Percentiles rank a stretch among this genome's conserved stretches.
These are phyloP conservation scores for Phytophthora kernoviae DNA, from an alignment of 352 stramenopile species.

Conservation along the genomic window DNA sequence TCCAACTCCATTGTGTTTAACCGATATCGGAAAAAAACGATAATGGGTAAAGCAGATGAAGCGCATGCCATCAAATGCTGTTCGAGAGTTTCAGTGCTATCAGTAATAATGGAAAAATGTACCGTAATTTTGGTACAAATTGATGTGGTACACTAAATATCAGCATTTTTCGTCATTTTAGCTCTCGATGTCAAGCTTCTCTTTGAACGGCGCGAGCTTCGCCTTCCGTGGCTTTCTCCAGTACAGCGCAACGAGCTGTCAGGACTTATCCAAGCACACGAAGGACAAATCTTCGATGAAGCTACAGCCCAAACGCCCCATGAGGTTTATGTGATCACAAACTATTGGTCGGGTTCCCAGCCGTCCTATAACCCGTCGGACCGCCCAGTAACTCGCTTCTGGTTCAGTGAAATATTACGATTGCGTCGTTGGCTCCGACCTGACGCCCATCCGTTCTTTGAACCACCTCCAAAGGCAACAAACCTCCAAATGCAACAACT, in stretches of 20 bases:
- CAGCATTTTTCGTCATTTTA: not conserved
- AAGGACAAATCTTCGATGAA: conserved; percentile 20
- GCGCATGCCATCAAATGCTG: not conserved
- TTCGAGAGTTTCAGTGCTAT: not conserved
- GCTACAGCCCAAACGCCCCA: not conserved
- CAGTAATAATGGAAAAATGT: not conserved
- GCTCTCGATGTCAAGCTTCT: conserved; percentile 23
- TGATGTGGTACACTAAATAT: not conserved
- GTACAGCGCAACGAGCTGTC: conserved; percentile 18
- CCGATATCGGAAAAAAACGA: conserved; percentile 8
- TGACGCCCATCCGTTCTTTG: conserved; percentile 51
- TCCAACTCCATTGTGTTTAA: conserved; percentile 19
- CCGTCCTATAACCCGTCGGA: not conserved
- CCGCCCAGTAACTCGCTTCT: conserved; percentile 56
- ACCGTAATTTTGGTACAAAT: not conserved
- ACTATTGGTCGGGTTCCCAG: conserved; percentile 53
- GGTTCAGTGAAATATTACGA: conserved; percentile 53
- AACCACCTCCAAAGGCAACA: conserved; percentile 29
- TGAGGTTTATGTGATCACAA: conserved; percentile 49
- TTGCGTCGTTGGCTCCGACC: conserved; percentile 40
- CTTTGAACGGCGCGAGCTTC: conserved; percentile 35
- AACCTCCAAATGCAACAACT: too few relatives aligned
- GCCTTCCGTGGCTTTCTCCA: conserved; percentile 34
- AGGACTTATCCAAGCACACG: conserved; percentile 11
- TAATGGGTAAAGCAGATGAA: conserved; percentile 3